Evolutionary conservation across 192 early-diverging fungal genomes (phyloP), one percentile per base, ranked within the genome.

Genomic region (Rhizophagus sp.): DNA sequence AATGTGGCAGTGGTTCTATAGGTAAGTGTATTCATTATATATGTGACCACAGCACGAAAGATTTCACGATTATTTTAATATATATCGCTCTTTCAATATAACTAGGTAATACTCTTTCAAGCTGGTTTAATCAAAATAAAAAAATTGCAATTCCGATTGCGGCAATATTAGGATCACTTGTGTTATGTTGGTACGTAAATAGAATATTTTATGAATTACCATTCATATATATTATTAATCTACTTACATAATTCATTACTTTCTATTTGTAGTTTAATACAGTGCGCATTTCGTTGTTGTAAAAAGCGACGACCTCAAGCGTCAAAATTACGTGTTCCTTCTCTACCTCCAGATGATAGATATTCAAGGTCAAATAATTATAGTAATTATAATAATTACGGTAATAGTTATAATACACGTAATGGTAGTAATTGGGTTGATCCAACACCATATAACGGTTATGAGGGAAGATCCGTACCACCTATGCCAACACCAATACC

Each of bases 101-200:
- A 50, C 41, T 52, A 73, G 72, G n/a, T 7, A 62, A 81, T 62
- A 84, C 83, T 9, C 77, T 84, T 15, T 22, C 78, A 36, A 73
- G 69, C 39, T 90, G 89, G 89, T 62, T 83, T 34, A 84, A 88
- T 33, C 82, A 85, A 10, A 80, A 90, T 49, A 82, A 86, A 25
- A 10, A 49, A 8, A 88, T 88, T 73, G 83, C 79, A 17, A 86
- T 90, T 66, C 89, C 89, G 1, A 64, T 88, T 12, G 82, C 68
- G 0, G 67, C 77, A 25, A 63, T 86, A 41, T 12, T 88, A 25
- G 85, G 85, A 13, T 61, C 88, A 12, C 63, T 88, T 12, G 0
- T 90, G 1, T 57, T 87, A 17, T 85, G 82, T 33, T 83, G 84
- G 72, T 73, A 27, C 24, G 44, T 22, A 3, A 39, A 24, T 50